phyloP scores from a whole-genome alignment of 371 early-diverging fungal species.

The Coemansia sp. region DNA sequence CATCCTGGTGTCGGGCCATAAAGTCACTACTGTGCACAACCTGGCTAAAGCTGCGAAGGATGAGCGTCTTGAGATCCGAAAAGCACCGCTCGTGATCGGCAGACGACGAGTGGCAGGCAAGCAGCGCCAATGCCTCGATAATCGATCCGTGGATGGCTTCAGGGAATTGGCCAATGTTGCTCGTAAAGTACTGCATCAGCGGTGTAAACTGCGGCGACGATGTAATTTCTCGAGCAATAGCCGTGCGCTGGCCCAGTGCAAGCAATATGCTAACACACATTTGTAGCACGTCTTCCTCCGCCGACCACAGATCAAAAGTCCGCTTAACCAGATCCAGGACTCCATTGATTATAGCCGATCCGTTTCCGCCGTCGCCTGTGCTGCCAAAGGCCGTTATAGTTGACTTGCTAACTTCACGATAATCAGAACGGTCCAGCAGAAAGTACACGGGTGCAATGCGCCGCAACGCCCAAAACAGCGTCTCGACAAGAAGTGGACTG shows the following conservation, averaged over 20 bases:
- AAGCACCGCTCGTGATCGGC: constrained; percentile 31
- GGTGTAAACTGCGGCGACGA: constrained; percentile 26
- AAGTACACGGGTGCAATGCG: constrained; percentile 48
- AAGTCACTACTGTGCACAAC: constrained; percentile 3
- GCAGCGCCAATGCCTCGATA: constrained; percentile 36
- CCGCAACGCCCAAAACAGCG: constrained; percentile 43
- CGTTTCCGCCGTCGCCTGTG: constrained; percentile 23
- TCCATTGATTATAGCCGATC: constrained; percentile 22
- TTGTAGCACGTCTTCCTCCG: constrained; percentile 45
- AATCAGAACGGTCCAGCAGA: constrained; percentile 36
- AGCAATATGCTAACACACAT: constrained; percentile 42
- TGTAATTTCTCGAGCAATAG: constrained; percentile 35
- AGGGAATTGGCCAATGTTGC: constrained; percentile 36
- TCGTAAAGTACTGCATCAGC: constrained; percentile 26
- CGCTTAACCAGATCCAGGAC: constrained; percentile 25
- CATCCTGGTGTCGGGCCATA: constrained; percentile 14
- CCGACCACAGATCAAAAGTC: constrained; percentile 40
- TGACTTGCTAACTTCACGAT: constrained; percentile 18
- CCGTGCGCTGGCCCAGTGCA: constrained; percentile 33
- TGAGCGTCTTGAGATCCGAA: constrained; percentile 28
- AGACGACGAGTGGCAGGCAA: constrained; percentile 34
- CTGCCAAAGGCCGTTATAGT: constrained; percentile 36
- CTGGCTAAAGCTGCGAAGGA: constrained; percentile 15
- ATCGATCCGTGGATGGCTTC: constrained; percentile 42
- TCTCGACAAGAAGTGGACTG: constrained; percentile 45